These are phyloP conservation scores for Aspergillus pseudoterreus DNA, from an alignment of 2,329 filamentous ascomycete species.

Conservation along the genomic window DNA sequence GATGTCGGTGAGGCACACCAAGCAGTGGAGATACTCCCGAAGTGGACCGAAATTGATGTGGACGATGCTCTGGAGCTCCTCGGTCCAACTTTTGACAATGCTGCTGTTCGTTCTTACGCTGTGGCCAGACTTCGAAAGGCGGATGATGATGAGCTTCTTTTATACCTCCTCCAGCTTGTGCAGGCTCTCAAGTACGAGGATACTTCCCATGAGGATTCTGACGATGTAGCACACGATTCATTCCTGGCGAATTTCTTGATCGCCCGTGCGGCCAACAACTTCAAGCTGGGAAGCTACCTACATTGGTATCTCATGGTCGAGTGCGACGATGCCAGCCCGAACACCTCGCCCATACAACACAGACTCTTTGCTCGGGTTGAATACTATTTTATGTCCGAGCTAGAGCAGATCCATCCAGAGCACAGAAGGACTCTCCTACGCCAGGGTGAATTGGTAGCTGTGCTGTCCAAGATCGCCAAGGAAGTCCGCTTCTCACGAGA, in stretches of 20 bases:
- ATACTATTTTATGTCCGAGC: conserved; percentile 90
- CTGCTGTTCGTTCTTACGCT: conserved; percentile 84
- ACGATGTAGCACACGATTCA: conserved; percentile 67
- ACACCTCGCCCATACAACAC: conserved; percentile 70
- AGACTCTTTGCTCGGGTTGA: conserved; percentile 90
- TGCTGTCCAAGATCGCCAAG: conserved; percentile 82
- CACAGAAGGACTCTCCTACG: conserved; percentile 72
- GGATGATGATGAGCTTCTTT: conserved; percentile 82
- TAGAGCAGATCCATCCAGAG: conserved; percentile 71
- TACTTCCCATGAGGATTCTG: conserved; percentile 59
- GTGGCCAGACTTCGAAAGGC: conserved; percentile 88
- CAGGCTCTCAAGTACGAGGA: conserved; percentile 94
- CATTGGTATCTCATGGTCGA: conserved; percentile 99
- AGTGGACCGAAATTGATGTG: conserved; percentile 95
- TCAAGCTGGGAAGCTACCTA: conserved; percentile 88
- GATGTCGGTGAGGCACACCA: conserved; percentile 82
- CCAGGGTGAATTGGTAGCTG: conserved; percentile 84
- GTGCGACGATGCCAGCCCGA: conserved; percentile 76
- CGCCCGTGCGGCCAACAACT: conserved; percentile 78
- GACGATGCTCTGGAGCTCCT: conserved; percentile 94
- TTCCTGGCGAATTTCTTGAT: conserved; percentile 89
- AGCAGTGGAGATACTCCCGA: conserved; percentile 81
- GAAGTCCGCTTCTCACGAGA: conserved; percentile 80
- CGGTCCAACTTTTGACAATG: conserved; percentile 86
- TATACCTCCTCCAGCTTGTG: conserved; percentile 91